Base-by-base conservation (phyloP, 2,329 filamentous ascomycete species). In the Pyrenophora seminiperda region DNA sequence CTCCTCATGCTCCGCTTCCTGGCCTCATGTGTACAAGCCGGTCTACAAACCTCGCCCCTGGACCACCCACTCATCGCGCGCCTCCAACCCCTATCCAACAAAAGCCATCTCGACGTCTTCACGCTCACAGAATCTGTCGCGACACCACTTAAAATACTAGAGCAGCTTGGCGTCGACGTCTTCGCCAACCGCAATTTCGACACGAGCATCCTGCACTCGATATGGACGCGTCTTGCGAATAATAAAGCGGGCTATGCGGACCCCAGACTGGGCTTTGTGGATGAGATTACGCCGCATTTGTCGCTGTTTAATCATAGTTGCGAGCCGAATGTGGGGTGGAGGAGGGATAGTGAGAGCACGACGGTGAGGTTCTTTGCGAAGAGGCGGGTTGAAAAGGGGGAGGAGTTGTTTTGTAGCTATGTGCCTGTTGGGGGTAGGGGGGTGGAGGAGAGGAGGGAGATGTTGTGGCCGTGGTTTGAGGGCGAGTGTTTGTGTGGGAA, bases 271-370 rank as follows among this genome's bases (percentile, higher is more conserved):
- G 61, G 60, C n/a, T 63, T 58, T n/a, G 63, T 70, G 14, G 63
- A 67, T 1, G 58, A 54, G 19, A 58, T 71, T 29, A 66, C 58
- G 33, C 61, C 65, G 1, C 45, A 68, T 13, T 56, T 70, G 43
- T 62, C 61, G 14, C 62, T 70, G 54, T 63, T 72, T 33, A 72
- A 72, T 48, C 68, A 72, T 48, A 68, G 66, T 48, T 72, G 68
- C 40, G 56, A 54, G 29, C 67, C 68, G 5, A 72, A 68, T 48
- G 58, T 62, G 15, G 55, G 57, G 41, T 61, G 52, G 24, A 38
- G 38, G 37, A 50, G 41, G 11, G 53, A 59, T n/a, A 47, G 42
- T 1, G 50, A 51, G 7, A 57, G 45, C 4, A 55, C 27, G 3
- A 57, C 48, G 7, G 41, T 61, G 1, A 44, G 47, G 2, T 57